Evolutionary conservation across 176 grass and related monocot genomes (phyloP).

Genomic region (Cenchrus fungigraminus): DNA sequence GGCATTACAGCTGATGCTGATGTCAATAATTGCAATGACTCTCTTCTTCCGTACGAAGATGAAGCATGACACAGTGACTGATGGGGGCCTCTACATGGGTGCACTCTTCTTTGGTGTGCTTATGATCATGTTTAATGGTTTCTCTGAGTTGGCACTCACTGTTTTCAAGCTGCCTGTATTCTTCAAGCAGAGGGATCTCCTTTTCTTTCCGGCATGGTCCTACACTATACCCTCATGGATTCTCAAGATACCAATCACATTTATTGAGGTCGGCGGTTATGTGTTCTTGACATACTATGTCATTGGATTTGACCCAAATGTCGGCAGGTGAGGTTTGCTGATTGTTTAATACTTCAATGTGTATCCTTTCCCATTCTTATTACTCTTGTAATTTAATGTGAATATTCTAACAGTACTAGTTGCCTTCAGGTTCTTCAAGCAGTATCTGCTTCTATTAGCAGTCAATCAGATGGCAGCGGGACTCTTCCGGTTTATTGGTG

Average conservation of each 20-base stretch:
- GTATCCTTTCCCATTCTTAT: no score
- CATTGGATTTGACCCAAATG: constrained; percentile 62
- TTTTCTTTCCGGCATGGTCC: constrained; percentile 68
- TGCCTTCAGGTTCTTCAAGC: constrained; percentile 52
- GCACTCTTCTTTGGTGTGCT: constrained; percentile 56
- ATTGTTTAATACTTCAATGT: no score
- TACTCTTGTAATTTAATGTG: no score
- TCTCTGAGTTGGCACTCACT: constrained; percentile 48
- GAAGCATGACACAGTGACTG: constrained; percentile 28
- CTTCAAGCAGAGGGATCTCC: constrained; percentile 70
- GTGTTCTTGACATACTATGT: constrained; percentile 63
- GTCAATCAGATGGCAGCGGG: constrained; percentile 46
- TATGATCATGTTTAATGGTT: constrained; percentile 59
- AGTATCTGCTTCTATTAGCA: constrained; percentile 53
- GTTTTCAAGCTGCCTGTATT: constrained; percentile 61
- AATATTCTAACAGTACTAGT: no score
- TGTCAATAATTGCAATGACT: constrained; percentile 57
- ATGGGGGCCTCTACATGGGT: constrained; percentile 56
- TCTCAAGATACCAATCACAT: constrained; percentile 57
- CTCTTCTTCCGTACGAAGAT: constrained; percentile 60
- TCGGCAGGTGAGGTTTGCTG: constrained; percentile 46
- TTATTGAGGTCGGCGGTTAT: constrained; percentile 53
- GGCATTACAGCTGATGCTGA: constrained; percentile 42
- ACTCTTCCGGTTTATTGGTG: constrained; percentile 63
- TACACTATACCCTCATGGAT: constrained; percentile 64